phyloP scores from a whole-genome alignment of 306 rosid genomes.

The Pterocarpus macrocarpus region DNA sequence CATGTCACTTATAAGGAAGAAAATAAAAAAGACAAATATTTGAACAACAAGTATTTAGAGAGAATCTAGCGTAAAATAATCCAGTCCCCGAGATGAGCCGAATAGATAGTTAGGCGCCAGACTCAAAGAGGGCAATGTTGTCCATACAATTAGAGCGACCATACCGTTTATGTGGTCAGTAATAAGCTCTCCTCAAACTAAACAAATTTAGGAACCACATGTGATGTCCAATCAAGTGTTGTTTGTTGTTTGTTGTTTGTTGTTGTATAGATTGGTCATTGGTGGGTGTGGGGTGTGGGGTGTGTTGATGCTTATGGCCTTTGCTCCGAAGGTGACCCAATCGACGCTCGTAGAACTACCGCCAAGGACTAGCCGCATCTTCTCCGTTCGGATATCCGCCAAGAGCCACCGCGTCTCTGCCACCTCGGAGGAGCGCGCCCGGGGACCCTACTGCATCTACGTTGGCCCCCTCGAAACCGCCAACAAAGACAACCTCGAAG shows the following conservation, averaged over 20 bases:
- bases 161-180: not conserved
- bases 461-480: slow-evolving; percentile 90
- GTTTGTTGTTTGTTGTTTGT: not conserved
- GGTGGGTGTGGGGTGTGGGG: no score
- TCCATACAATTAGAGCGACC: not conserved
- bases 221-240: not conserved
- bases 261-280: no score
- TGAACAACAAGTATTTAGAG: no score
- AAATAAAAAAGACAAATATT: no score
- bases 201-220: not conserved
- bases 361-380: slow-evolving; percentile 51
- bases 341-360: slow-evolving; percentile 43
- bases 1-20: no score
- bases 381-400: slow-evolving; percentile 60
- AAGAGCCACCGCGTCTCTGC: slow-evolving; percentile 49
- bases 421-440: slow-evolving; percentile 50
- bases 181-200: not conserved
- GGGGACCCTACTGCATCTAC: slow-evolving; percentile 72
- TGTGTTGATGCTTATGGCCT: not conserved
- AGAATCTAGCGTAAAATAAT: no score
- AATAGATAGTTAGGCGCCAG: not conserved
- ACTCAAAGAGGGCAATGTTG: not conserved
- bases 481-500: slow-evolving; percentile 85
- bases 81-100: not conserved
- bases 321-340: no score